A percentile compares a stretch with the other conserved stretches of the same genome.
Conservation (phyloP, 805 yeast species). For the Clavispora santaluciae region DNA sequence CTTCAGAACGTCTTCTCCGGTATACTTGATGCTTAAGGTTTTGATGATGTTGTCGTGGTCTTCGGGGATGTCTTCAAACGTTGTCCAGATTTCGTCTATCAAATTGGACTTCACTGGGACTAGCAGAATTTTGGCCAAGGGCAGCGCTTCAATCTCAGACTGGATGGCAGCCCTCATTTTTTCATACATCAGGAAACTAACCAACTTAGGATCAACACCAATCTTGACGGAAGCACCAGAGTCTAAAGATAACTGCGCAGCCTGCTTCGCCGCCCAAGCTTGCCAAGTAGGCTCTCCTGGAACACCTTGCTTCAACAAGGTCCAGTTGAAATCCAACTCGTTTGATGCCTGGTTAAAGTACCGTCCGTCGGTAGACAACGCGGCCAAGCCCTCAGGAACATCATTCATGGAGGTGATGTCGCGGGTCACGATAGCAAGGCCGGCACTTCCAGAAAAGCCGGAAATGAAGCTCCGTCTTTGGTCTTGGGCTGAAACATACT, state of each 20-base stretch:
- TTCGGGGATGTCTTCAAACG: constrained; percentile 59
- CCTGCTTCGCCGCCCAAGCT: constrained; percentile 51
- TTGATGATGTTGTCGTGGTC: constrained; percentile 46
- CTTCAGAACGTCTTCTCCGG: constrained; percentile 59
- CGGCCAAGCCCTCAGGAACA: constrained; percentile 51
- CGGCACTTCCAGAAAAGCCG: constrained; percentile 92
- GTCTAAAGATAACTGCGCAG: constrained; percentile 45
- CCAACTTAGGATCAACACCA: constrained; percentile 49
- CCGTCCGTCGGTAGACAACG: constrained; percentile 57
- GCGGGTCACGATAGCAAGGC: constrained; percentile 78
- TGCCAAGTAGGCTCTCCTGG: constrained; percentile 52
- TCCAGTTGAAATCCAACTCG: constrained; percentile 60
- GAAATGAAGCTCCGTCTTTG: constrained; percentile 78
- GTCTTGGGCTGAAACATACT: constrained; percentile 78
- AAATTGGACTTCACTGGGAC: constrained; percentile 55
- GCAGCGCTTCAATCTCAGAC: constrained; percentile 17
- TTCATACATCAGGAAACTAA: constrained; percentile 33
- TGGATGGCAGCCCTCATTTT: constrained; percentile 28
- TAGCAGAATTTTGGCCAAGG: constrained; percentile 35
- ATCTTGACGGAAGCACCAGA: constrained; percentile 34
- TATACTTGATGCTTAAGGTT: constrained; percentile 45
- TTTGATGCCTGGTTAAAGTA: constrained; percentile 55
- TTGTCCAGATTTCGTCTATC: constrained; percentile 69
- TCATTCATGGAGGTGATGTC: constrained; percentile 48
- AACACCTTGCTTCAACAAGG: constrained; percentile 48